phyloP scores from a whole-genome alignment of 306 rosid species.

The Rosa multiflora region DNA sequence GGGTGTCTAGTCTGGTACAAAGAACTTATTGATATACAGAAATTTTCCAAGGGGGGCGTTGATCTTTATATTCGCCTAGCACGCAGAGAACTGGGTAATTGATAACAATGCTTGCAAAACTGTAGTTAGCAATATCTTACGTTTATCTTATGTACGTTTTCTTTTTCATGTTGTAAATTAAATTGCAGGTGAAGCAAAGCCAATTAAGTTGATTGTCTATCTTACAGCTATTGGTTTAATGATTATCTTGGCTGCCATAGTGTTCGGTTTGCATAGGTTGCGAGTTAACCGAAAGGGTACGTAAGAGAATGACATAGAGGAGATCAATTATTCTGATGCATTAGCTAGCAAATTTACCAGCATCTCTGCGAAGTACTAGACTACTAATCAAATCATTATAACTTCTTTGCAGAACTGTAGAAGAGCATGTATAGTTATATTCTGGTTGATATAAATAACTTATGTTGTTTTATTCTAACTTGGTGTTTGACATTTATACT shows the following conservation, averaged over 20 bases:
- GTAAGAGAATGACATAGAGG: neutral
- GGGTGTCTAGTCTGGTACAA: conserved; percentile 35
- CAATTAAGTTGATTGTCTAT: conserved; percentile 5
- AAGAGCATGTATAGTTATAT: no score
- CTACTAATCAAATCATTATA: neutral
- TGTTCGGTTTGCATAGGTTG: neutral
- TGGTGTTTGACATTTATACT: no score
- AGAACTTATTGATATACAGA: conserved; percentile 18
- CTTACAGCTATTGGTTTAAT: neutral
- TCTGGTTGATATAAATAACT: no score
- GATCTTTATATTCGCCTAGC: conserved; percentile 23
- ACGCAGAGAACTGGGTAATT: conserved; percentile 38
- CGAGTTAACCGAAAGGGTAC: conserved; percentile 17
- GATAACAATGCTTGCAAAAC: no score
- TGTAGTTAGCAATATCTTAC: no score
- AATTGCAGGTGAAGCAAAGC: conserved; percentile 3
- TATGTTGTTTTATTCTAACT: no score
- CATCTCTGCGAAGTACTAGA: no score
- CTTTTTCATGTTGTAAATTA: no score
- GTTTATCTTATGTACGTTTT: no score
- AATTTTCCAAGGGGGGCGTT: neutral
- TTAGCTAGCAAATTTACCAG: no score
- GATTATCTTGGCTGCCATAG: neutral
- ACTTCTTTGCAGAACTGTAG: no score
- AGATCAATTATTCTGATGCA: no score